phyloP scores from a whole-genome alignment of 768 basidiomycete genomes.

The Boletales sp. region DNA sequence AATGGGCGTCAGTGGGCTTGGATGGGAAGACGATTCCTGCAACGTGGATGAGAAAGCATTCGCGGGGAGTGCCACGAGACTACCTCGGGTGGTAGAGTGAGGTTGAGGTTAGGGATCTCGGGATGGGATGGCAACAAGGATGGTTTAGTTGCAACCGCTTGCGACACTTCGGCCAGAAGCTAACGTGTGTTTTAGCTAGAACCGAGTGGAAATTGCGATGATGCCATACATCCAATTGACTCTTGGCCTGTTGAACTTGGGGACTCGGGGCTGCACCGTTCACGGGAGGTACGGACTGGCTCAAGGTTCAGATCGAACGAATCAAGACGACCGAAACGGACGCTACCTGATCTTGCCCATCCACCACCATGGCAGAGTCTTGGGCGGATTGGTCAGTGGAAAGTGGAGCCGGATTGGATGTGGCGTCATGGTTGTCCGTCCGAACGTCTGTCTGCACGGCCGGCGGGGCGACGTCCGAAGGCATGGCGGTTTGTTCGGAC shows the following conservation, averaged over 20 bases:
- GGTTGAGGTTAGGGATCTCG: slow-evolving; percentile 17
- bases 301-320: not conserved
- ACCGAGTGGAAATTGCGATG: slow-evolving; percentile 8
- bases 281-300: not conserved
- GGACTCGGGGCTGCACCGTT: slow-evolving; percentile 8
- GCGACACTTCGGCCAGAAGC: slow-evolving; percentile 28
- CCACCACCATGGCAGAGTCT: slow-evolving; percentile 13
- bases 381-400: slow-evolving; percentile 3
- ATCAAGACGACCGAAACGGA: not conserved
- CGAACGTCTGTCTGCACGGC: too few relatives aligned
- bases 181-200: slow-evolving; percentile 18
- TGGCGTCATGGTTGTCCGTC: not conserved
- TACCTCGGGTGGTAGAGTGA: slow-evolving; percentile 14
- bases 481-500: too few relatives aligned
- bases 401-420: not conserved
- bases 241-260: slow-evolving; percentile 15
- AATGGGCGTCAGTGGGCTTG: slow-evolving; percentile 22
- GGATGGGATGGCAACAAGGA: slow-evolving; percentile 25
- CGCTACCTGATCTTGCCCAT: slow-evolving; percentile 20
- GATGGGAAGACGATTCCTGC: slow-evolving; percentile 16
- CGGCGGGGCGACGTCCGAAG: too few relatives aligned
- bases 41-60: not conserved
- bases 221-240: slow-evolving; percentile 26
- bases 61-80: not conserved
- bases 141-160: slow-evolving; percentile 27